Conservation (phyloP, 768 basidiomycete genomes). For the Naganishia onofrii region DNA sequence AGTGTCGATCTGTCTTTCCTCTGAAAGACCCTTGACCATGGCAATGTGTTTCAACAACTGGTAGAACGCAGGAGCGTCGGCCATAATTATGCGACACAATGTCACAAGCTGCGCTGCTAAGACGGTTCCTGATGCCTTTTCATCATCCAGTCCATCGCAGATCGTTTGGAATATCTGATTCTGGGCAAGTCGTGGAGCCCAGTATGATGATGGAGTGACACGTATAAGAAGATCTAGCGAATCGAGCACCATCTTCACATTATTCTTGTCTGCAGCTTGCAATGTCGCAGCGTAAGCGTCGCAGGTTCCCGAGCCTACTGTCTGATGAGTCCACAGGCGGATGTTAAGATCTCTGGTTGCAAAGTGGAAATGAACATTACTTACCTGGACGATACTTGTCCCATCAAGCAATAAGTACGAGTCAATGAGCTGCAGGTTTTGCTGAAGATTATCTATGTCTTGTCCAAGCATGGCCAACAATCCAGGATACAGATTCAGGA, state of each 20-base stretch:
- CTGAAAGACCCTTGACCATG: slow-evolving; percentile 33
- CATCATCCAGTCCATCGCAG: slow-evolving; percentile 46
- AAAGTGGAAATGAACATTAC: background rate
- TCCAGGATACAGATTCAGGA: slow-evolving; percentile 44
- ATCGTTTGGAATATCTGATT: slow-evolving; percentile 45
- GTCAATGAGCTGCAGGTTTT: slow-evolving; percentile 41
- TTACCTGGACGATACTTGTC: slow-evolving; percentile 22
- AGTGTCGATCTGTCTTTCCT: slow-evolving; percentile 44
- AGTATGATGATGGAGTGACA: slow-evolving; percentile 34
- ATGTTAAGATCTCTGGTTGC: background rate
- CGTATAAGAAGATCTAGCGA: slow-evolving; percentile 43
- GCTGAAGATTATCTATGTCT: slow-evolving; percentile 43
- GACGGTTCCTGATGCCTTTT: slow-evolving; percentile 47
- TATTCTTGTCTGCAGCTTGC: slow-evolving; percentile 36
- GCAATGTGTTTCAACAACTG: slow-evolving; percentile 37
- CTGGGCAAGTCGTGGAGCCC: slow-evolving; percentile 38
- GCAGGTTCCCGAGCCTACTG: slow-evolving; percentile 38
- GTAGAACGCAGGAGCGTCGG: slow-evolving; percentile 41
- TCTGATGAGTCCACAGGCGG: slow-evolving; percentile 23
- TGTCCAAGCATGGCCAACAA: slow-evolving; percentile 41
- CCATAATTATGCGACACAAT: slow-evolving; percentile 44
- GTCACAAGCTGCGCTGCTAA: slow-evolving; percentile 47
- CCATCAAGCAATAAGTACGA: slow-evolving; percentile 50
- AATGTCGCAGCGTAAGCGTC: slow-evolving; percentile 35
- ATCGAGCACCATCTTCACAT: slow-evolving; percentile 36